These are phyloP conservation scores for Aspergillus udagawae DNA, from an alignment of 2,329 filamentous ascomycete species.

Conservation along the genomic window DNA sequence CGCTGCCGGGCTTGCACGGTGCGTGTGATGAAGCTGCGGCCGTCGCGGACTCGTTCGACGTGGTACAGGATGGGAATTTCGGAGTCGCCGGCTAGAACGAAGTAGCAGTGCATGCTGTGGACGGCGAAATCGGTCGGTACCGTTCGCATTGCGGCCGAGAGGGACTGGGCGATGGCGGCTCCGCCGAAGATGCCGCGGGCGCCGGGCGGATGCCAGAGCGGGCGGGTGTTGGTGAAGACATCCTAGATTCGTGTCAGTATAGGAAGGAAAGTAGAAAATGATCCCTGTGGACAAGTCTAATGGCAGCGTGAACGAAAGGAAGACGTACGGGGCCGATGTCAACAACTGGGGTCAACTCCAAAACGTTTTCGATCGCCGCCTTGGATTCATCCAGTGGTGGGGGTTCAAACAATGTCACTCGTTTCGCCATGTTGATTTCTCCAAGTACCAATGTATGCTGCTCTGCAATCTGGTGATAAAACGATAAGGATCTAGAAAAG, in stretches of 20 bases:
- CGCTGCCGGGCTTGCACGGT: slow-evolving; percentile 94
- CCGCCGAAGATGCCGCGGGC: slow-evolving; percentile 93
- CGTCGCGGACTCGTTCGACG: slow-evolving; percentile 89
- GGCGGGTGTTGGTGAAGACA: slow-evolving; percentile 91
- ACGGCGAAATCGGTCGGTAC: slow-evolving; percentile 74
- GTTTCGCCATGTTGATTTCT: slow-evolving; percentile 26
- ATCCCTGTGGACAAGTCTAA: not conserved
- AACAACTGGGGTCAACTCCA: slow-evolving; percentile 75
- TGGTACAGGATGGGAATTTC: slow-evolving; percentile 88
- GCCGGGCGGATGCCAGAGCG: slow-evolving; percentile 85
- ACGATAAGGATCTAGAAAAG: not conserved
- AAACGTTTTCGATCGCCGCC: slow-evolving; percentile 80
- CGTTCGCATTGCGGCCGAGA: slow-evolving; percentile 82
- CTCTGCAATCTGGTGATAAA: not conserved
- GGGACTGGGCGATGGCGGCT: slow-evolving; percentile 85
- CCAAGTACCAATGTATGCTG: not conserved
- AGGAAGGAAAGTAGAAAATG: not conserved
- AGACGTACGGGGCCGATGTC: slow-evolving; percentile 55
- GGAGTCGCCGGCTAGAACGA: slow-evolving; percentile 82
- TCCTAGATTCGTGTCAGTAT: slow-evolving; percentile 50
- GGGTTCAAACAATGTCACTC: slow-evolving; percentile 66
- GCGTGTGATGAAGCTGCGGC: slow-evolving; percentile 81
- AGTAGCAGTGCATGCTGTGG: slow-evolving; percentile 99
- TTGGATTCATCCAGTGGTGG: slow-evolving; percentile 68
- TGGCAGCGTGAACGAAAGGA: not conserved